Conservation (phyloP, 148 eudicot species). For the Spergularia bocconei region DNA sequence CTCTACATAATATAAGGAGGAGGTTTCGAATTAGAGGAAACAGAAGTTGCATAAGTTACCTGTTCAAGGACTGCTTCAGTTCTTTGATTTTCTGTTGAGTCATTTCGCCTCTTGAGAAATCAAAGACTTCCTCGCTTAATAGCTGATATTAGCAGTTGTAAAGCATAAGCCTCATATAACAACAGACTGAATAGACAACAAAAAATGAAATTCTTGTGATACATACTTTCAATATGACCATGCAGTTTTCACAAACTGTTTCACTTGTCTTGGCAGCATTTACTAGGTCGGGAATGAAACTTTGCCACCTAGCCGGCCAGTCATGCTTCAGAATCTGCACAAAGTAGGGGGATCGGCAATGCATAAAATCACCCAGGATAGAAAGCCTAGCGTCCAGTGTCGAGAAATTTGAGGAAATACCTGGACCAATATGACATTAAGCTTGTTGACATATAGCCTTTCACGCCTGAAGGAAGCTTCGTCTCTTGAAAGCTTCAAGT, state of each 20-base stretch:
- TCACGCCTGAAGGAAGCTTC: conserved; percentile 82
- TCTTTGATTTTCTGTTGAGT: conserved; percentile 96
- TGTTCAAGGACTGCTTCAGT: conserved; percentile 88
- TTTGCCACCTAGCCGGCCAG: conserved; percentile 95
- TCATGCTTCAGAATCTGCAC: conserved; percentile 94
- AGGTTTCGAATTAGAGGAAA: not conserved
- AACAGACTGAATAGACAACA: not conserved
- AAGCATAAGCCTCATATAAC: conserved; percentile 12
- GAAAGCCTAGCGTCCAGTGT: not conserved
- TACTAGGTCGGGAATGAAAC: conserved; percentile 93
- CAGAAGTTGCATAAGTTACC: conserved; percentile 40
- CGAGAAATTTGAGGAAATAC: conserved; percentile 26
- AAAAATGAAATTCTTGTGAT: not conserved
- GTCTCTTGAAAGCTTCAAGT: conserved; percentile 75
- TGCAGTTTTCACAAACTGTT: conserved; percentile 98
- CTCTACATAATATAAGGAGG: not conserved
- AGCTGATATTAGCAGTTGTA: conserved; percentile 45
- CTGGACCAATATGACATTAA: conserved; percentile 92
- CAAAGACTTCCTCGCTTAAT: conserved; percentile 94
- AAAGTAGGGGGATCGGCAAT: not conserved
- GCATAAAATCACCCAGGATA: not conserved
- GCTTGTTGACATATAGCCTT: conserved; percentile 90
- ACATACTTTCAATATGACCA: conserved; percentile 85
- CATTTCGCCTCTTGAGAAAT: conserved; percentile 99
- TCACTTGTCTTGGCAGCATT: conserved; percentile 94